Evolutionary conservation across 805 yeast genomes (phyloP).

Genomic region (Pichia occidentalis): DNA sequence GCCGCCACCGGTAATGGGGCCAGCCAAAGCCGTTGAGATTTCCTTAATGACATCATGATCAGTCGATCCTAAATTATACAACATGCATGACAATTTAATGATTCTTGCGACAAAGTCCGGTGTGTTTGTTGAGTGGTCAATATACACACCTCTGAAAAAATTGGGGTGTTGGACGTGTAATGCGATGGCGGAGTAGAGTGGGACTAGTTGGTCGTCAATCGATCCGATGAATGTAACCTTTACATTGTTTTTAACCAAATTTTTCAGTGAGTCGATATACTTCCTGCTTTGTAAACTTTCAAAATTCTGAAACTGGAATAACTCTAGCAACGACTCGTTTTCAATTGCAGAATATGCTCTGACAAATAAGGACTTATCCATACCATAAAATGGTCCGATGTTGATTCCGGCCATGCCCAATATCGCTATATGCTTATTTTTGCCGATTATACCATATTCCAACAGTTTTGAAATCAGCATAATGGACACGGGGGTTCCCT

Average conservation of each 20-base stretch:
- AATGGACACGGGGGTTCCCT: constrained; percentile 89
- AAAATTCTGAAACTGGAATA: constrained; percentile 81
- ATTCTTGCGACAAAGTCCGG: constrained; percentile 75
- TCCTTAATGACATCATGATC: constrained; percentile 87
- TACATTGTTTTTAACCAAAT: constrained; percentile 60
- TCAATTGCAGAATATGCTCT: constrained; percentile 89
- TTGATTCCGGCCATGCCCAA: constrained; percentile 95
- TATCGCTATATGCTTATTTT: constrained; percentile 52
- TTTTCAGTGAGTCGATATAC: constrained; percentile 59
- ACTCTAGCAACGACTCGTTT: constrained; percentile 75
- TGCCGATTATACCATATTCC: constrained; percentile 45
- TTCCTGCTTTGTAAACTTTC: constrained; percentile 66
- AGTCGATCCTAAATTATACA: constrained; percentile 69
- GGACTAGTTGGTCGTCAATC: constrained; percentile 89
- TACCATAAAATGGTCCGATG: constrained; percentile 89
- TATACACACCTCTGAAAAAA: constrained; percentile 79
- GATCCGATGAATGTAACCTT: constrained; percentile 83
- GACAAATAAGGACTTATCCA: constrained; percentile 75
- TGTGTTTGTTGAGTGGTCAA: constrained; percentile 73
- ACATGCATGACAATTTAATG: constrained; percentile 63
- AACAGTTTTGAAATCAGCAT: constrained; percentile 69
- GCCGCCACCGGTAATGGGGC: constrained; percentile 92
- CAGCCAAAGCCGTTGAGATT: constrained; percentile 71
- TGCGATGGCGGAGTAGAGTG: constrained; percentile 81
- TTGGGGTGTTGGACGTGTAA: constrained; percentile 83